Conservation (phyloP, 108 stramenopile genomes). For the Skeletonema potamos region DNA sequence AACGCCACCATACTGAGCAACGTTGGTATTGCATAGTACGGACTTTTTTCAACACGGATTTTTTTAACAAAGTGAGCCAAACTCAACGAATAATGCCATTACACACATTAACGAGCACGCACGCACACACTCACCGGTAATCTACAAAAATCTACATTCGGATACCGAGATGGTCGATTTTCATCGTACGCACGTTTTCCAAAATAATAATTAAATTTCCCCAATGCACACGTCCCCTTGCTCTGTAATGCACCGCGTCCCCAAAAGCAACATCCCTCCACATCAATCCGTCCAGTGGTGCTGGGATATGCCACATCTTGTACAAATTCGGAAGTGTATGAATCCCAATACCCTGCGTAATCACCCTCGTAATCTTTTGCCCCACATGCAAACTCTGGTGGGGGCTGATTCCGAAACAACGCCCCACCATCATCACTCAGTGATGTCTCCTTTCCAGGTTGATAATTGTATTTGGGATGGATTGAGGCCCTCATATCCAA, state of each 20-base stretch:
- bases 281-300: conserved; percentile 32
- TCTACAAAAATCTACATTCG: conserved; percentile 38
- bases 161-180: conserved; percentile 32
- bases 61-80: background rate
- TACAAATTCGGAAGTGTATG: conserved; percentile 20
- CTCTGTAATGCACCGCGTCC: conserved; percentile 50
- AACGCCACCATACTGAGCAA: conserved; percentile 14
- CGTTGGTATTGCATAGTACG: conserved; percentile 16
- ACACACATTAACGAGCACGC: background rate
- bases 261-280: conserved; percentile 46
- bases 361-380: background rate
- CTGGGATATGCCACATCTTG: conserved; percentile 29
- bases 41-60: background rate
- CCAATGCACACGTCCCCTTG: conserved; percentile 37
- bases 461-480: conserved; percentile 28
- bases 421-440: background rate
- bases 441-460: background rate
- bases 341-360: conserved; percentile 37
- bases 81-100: background rate
- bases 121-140: background rate
- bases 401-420: conserved; percentile 4
- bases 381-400: conserved; percentile 18
- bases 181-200: conserved; percentile 32
- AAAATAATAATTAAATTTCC: conserved; percentile 36
- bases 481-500: conserved; percentile 22